Percentiles rank a stretch among this genome's conserved stretches.
Evolutionary conservation across 345 rosid species (phyloP).

Genomic region (Salix viminalis): DNA sequence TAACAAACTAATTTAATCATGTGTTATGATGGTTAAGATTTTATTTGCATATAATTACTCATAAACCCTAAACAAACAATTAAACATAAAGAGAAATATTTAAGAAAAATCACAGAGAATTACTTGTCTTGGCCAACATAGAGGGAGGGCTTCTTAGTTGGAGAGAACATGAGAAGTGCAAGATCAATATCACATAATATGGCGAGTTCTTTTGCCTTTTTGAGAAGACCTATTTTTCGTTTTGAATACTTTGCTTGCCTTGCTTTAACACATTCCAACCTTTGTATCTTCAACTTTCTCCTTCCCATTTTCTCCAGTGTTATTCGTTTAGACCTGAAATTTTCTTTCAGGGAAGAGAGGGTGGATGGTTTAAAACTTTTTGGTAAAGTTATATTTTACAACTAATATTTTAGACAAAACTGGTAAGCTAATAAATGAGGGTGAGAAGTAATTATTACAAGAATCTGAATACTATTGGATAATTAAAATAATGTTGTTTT

Average conservation of each 20-base stretch:
- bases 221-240: conserved; percentile 35
- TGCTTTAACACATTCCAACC: conserved; percentile 20
- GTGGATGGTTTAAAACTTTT: neutral
- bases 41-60: too few relatives aligned
- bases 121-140: conserved; percentile 28
- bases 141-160: conserved; percentile 11
- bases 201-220: conserved; percentile 36
- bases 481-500: too few relatives aligned
- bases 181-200: conserved; percentile 33
- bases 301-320: conserved; percentile 30
- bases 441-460: too few relatives aligned
- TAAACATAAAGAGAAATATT: neutral
- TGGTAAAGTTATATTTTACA: too few relatives aligned
- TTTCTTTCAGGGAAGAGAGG: neutral
- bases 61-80: neutral
- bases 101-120: neutral
- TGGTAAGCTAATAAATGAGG: too few relatives aligned
- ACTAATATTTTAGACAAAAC: too few relatives aligned
- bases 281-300: conserved; percentile 25
- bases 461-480: too few relatives aligned
- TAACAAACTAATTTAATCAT: too few relatives aligned
- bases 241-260: conserved; percentile 46
- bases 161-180: conserved; percentile 29
- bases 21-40: too few relatives aligned
- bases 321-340: neutral